These are phyloP conservation scores for Clonostachys sp. DNA, from an alignment of 2,329 filamentous ascomycete genomes.

Conservation along the genomic window DNA sequence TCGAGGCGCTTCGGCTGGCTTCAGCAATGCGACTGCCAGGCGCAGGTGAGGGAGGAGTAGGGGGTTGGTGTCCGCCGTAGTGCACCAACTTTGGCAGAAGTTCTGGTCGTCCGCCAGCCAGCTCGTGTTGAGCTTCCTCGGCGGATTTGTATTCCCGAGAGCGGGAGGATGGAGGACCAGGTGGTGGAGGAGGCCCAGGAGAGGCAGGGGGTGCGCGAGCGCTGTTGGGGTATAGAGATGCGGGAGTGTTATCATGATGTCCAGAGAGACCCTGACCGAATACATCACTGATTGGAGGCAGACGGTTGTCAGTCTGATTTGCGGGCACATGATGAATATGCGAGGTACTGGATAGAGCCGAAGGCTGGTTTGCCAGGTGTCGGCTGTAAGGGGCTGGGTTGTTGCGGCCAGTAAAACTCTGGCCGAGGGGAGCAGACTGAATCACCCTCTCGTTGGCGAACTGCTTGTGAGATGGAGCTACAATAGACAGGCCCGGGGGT, in stretches of 20 bases:
- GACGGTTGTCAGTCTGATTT: slow-evolving; percentile 82
- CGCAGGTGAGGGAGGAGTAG: slow-evolving; percentile 80
- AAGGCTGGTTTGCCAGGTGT: slow-evolving; percentile 76
- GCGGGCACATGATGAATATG: slow-evolving; percentile 90
- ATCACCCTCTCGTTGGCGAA: slow-evolving; percentile 94
- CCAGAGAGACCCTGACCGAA: slow-evolving; percentile 75
- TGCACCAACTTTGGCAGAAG: slow-evolving; percentile 90
- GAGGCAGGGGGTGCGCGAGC: slow-evolving; percentile 69
- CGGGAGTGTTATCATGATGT: slow-evolving; percentile 48
- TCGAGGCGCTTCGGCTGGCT: slow-evolving; percentile 54
- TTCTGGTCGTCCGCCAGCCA: slow-evolving; percentile 89
- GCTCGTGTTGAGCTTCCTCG: slow-evolving; percentile 87
- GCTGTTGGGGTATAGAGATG: slow-evolving; percentile 53
- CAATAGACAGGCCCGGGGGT: slow-evolving; percentile 87
- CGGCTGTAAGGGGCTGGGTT: slow-evolving; percentile 72
- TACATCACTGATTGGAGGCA: slow-evolving; percentile 92
- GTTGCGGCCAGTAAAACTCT: slow-evolving; percentile 90
- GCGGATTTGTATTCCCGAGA: slow-evolving; percentile 89
- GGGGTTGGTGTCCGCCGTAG: slow-evolving; percentile 90
- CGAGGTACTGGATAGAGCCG: slow-evolving; percentile 75
- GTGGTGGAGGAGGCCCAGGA: slow-evolving; percentile 64
- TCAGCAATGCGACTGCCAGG: slow-evolving; percentile 43
- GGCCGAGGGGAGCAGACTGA: slow-evolving; percentile 90
- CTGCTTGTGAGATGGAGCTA: slow-evolving; percentile 86
- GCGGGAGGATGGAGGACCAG: slow-evolving; percentile 50